Evolutionary conservation across 345 rosid species (phyloP).

Genomic region (Mercurialis annua): DNA sequence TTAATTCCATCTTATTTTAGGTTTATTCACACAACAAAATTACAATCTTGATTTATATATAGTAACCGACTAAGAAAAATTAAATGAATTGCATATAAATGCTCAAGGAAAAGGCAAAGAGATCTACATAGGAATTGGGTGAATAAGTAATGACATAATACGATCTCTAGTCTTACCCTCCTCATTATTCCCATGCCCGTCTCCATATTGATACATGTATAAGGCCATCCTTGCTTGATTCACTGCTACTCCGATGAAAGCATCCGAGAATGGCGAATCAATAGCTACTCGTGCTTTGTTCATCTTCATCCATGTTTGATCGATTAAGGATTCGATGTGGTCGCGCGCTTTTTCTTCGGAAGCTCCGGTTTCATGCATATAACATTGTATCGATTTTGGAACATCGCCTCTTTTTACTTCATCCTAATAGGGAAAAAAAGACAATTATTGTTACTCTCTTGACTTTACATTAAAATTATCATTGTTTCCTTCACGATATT

Average conservation of each 20-base stretch:
- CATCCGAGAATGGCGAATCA: background rate
- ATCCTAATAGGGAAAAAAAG: background rate
- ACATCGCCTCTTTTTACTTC: conserved; percentile 29
- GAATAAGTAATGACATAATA: background rate
- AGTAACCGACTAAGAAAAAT: no score
- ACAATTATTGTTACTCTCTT: no score
- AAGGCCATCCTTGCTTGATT: conserved; percentile 3
- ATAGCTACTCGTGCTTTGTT: conserved; percentile 9
- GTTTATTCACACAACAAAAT: no score
- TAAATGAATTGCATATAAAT: no score
- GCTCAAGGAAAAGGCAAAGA: no score
- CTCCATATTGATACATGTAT: conserved; percentile 6
- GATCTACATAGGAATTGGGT: background rate
- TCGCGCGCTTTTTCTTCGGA: conserved; percentile 20
- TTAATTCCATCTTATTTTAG: no score
- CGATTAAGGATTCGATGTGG: conserved; percentile 1
- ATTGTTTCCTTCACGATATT: no score
- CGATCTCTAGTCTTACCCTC: background rate
- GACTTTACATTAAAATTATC: no score
- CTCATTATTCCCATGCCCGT: conserved; percentile 8
- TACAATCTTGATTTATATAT: no score
- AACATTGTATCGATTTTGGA: conserved; percentile 22
- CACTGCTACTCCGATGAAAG: background rate
- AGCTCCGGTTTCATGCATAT: conserved; percentile 23
- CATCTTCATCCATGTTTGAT: conserved; percentile 22